A percentile compares a stretch with the other conserved stretches of the same genome.
Conservation (phyloP, 73 alveolate genomes). For the Paramecium pentaurelia region DNA sequence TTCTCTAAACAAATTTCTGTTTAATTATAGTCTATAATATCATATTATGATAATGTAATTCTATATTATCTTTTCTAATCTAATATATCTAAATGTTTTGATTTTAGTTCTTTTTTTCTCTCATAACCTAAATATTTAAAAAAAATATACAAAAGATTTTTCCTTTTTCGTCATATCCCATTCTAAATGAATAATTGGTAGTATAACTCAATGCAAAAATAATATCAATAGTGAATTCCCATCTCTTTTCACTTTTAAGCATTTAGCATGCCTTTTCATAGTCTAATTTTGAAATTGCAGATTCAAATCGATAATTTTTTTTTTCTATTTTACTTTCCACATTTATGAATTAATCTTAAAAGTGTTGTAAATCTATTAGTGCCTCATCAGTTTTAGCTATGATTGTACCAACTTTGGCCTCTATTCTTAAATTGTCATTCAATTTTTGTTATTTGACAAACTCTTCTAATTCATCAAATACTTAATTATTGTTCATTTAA, state of each 20-base stretch:
- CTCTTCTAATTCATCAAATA: neutral
- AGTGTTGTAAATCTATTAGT: neutral
- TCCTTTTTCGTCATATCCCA: neutral
- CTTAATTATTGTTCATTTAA: neutral
- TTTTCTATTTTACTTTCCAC: neutral
- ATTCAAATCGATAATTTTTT: neutral
- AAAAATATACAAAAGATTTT: neutral
- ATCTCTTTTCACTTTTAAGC: neutral
- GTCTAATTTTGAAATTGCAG: neutral
- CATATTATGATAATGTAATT: neutral
- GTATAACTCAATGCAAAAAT: neutral
- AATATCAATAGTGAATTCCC: neutral
- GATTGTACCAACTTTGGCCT: neutral
- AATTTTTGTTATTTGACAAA: neutral
- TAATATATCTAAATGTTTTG: neutral
- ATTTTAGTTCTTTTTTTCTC: neutral
- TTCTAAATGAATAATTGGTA: neutral
- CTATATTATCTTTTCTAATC: neutral
- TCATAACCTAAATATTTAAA: neutral
- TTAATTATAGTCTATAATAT: neutral
- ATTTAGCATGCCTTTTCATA: neutral
- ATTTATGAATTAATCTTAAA: neutral
- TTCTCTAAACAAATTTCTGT: neutral
- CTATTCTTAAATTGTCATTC: neutral
- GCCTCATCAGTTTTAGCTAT: neutral